These are phyloP conservation scores for Dichotomopilus funicola DNA, from an alignment of 2,329 filamentous ascomycete species.

Conservation along the genomic window DNA sequence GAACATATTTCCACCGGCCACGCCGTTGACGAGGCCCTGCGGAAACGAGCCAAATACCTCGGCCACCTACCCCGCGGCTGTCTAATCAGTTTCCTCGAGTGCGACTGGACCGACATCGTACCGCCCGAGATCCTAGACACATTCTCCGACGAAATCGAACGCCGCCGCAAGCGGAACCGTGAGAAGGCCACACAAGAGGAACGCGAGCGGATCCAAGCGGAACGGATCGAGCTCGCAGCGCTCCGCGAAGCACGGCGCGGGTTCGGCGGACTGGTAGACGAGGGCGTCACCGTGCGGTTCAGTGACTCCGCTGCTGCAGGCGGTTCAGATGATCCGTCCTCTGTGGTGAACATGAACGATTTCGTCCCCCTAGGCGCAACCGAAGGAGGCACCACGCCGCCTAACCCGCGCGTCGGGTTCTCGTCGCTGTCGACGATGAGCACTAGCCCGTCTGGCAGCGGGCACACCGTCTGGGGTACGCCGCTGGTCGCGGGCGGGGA, in stretches of 20 bases:
- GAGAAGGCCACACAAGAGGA: slow-evolving; percentile 86
- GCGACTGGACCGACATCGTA: slow-evolving; percentile 90
- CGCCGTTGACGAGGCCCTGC: slow-evolving; percentile 75
- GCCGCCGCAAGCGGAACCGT: slow-evolving; percentile 65
- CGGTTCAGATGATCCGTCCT: slow-evolving; percentile 23
- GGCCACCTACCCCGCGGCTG: slow-evolving; percentile 84
- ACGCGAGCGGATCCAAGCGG: slow-evolving; percentile 73
- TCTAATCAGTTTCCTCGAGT: slow-evolving; percentile 84
- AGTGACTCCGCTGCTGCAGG: slow-evolving; percentile 6
- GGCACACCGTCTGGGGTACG: slow-evolving; percentile 86
- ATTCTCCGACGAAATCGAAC: slow-evolving; percentile 71
- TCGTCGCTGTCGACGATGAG: slow-evolving; percentile 68
- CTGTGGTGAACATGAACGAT: slow-evolving; percentile 48
- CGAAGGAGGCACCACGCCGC: slow-evolving; percentile 43
- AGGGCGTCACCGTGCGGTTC: slow-evolving; percentile 30
- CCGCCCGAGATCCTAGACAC: slow-evolving; percentile 64
- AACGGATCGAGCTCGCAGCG: slow-evolving; percentile 68
- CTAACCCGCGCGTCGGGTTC: slow-evolving; percentile 55
- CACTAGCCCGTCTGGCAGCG: slow-evolving; percentile 67
- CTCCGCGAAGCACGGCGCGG: slow-evolving; percentile 43
- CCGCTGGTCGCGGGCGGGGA: slow-evolving; percentile 52
- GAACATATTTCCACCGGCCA: slow-evolving; percentile 87
- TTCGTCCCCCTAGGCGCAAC: slow-evolving; percentile 55
- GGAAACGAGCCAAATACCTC: slow-evolving; percentile 80
- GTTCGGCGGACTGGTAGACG: slow-evolving; percentile 34